These are phyloP conservation scores for Acidomyces sp. DNA, from an alignment of 495 filamentous ascomycete species.

Conservation along the genomic window DNA sequence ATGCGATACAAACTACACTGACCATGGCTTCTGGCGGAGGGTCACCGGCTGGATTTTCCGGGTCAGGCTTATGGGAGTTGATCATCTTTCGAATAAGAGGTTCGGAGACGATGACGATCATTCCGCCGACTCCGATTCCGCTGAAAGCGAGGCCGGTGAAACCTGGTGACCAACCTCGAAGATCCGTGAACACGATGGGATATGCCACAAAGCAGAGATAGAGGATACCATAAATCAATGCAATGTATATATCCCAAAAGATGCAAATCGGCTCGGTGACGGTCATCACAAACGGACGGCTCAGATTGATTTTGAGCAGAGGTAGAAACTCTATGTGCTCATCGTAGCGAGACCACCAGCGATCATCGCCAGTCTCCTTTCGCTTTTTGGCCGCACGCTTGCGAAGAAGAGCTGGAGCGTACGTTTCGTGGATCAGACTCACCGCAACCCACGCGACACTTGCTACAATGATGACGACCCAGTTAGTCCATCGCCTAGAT, in stretches of 20 bases:
- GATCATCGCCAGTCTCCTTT: conserved; percentile 59
- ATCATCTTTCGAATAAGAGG: conserved; percentile 62
- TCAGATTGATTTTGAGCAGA: conserved; percentile 56
- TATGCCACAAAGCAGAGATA: conserved; percentile 81
- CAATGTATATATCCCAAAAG: conserved; percentile 68
- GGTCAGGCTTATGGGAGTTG: conserved; percentile 54
- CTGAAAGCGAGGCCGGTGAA: conserved; percentile 64
- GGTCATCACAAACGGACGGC: conserved; percentile 62
- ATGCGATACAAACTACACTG: conserved; percentile 54
- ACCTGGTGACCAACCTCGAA: conserved; percentile 63
- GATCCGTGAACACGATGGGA: conserved; percentile 62
- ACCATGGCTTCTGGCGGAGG: conserved; percentile 63
- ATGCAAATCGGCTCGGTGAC: conserved; percentile 68
- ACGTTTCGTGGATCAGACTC: conserved; percentile 56
- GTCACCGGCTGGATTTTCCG: conserved; percentile 43
- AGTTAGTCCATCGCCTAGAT: conserved; percentile 84
- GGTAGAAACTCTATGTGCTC: conserved; percentile 41
- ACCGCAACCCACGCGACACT: conserved; percentile 43
- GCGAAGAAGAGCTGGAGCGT: conserved; percentile 59
- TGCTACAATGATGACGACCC: conserved; percentile 60
- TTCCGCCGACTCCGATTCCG: conserved; percentile 66
- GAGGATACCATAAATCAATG: conserved; percentile 50
- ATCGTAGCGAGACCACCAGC: conserved; percentile 70
- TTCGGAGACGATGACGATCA: conserved; percentile 51
- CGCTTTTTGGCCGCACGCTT: conserved; percentile 52